phyloP scores from a whole-genome alignment of 2,329 filamentous ascomycete genomes.

The Pseudocercospora macadamiae region DNA sequence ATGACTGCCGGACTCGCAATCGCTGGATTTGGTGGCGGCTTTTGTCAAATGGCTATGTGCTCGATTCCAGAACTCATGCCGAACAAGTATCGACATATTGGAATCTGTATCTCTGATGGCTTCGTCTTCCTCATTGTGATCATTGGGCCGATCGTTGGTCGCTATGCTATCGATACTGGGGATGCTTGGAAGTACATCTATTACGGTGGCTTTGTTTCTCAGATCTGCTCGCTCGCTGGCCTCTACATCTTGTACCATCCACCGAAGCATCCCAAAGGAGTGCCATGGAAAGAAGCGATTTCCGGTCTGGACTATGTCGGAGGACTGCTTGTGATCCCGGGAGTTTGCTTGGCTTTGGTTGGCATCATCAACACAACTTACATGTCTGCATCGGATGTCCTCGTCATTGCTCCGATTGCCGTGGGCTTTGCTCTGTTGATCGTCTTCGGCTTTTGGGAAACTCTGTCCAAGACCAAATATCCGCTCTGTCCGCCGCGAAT shows the following conservation, averaged over 20 bases:
- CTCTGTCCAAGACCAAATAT: neutral
- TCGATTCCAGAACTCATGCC: constrained; percentile 32
- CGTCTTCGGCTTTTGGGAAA: constrained; percentile 6
- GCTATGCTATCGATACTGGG: constrained; percentile 44
- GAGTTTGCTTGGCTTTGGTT: constrained; percentile 37
- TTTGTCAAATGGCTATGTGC: constrained; percentile 26
- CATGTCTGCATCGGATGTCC: neutral
- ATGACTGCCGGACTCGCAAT: constrained; percentile 19
- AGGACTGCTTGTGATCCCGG: constrained; percentile 21
- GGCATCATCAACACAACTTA: constrained; percentile 7
- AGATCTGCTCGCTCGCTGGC: constrained; percentile 48
- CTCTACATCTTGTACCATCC: constrained; percentile 46
- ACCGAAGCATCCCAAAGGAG: constrained; percentile 42
- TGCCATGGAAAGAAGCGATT: constrained; percentile 29
- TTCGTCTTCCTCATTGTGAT: constrained; percentile 50
- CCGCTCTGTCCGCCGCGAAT: constrained; percentile 38
- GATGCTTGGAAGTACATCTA: constrained; percentile 52
- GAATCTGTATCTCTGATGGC: constrained; percentile 25
- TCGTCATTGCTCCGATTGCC: constrained; percentile 5
- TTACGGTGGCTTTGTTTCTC: constrained; percentile 48
- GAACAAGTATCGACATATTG: constrained; percentile 32
- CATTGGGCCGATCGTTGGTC: constrained; percentile 50
- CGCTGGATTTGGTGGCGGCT: constrained; percentile 20
- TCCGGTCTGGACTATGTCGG: constrained; percentile 33
- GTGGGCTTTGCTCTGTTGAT: neutral